phyloP scores from a whole-genome alignment of 148 eudicot genomes.

The Camellia lanceoleosa region DNA sequence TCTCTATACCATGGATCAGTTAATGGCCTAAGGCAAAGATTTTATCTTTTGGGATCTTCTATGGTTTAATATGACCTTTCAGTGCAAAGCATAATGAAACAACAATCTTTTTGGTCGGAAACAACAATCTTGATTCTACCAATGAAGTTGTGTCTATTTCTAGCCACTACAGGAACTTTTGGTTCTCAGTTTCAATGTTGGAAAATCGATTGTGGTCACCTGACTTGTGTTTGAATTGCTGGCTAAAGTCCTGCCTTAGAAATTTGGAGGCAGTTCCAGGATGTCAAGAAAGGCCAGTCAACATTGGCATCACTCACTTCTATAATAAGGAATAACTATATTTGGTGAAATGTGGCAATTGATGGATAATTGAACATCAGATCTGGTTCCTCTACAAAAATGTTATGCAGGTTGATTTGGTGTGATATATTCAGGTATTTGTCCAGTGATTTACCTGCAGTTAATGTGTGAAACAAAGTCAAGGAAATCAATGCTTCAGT shows the following conservation, averaged over 20 bases:
- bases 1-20: too few species aligned
- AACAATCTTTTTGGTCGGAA: too few species aligned
- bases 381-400: background rate
- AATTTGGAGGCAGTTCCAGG: background rate
- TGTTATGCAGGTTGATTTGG: background rate
- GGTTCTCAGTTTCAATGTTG: too few species aligned
- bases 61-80: too few species aligned
- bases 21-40: too few species aligned
- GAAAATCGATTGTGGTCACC: too few species aligned
- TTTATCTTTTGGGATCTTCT: too few species aligned
- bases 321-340: background rate
- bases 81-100: too few species aligned
- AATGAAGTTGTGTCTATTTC: too few species aligned
- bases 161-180: too few species aligned
- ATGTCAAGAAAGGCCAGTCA: background rate
- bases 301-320: background rate
- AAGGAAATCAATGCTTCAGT: slow-evolving; percentile 1
- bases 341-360: background rate
- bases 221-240: background rate
- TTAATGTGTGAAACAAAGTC: background rate
- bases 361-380: background rate
- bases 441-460: background rate
- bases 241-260: background rate
- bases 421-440: background rate
- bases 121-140: too few species aligned